Evolutionary conservation across 2,329 filamentous ascomycete species (phyloP).

Genomic region (Phaeosphaeriaceae sp.): DNA sequence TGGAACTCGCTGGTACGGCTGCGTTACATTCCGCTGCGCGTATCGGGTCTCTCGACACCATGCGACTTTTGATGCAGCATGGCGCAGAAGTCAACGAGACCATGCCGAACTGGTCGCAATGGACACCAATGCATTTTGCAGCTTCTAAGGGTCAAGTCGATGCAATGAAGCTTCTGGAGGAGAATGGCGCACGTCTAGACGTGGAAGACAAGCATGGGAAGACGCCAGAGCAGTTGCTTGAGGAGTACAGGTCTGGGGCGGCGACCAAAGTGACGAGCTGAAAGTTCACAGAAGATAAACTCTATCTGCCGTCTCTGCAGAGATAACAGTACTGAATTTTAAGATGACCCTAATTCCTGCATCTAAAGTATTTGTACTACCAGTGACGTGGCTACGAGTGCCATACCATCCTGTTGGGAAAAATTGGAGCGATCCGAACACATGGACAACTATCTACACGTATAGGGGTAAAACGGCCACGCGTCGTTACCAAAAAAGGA

Average conservation of each 20-base stretch:
- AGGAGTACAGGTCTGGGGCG: constrained; percentile 7
- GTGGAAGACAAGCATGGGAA: constrained; percentile 11
- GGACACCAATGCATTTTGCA: constrained; percentile 19
- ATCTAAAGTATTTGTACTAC: no score
- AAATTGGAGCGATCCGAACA: no score
- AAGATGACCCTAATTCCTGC: no score
- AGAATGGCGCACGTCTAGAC: constrained; percentile 8
- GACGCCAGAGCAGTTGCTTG: constrained; percentile 17
- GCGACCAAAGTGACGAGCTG: no score
- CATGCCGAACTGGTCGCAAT: neutral
- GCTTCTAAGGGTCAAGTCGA: constrained; percentile 7
- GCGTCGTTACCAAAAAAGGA: no score
- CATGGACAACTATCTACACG: no score
- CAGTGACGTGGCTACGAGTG: no score
- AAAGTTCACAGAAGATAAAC: no score
- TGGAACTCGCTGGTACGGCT: constrained; percentile 5
- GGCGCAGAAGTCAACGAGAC: constrained; percentile 18
- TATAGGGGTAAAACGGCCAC: no score
- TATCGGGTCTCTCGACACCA: constrained; percentile 12
- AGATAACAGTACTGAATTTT: no score
- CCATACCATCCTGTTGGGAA: no score
- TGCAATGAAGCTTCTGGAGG: constrained; percentile 15
- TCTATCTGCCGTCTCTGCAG: no score
- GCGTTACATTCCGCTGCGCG: constrained; percentile 17
- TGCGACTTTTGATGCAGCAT: constrained; percentile 16